Evolutionary conservation across 2,329 filamentous ascomycete species (phyloP).

Genomic region (Xylaria sp.): DNA sequence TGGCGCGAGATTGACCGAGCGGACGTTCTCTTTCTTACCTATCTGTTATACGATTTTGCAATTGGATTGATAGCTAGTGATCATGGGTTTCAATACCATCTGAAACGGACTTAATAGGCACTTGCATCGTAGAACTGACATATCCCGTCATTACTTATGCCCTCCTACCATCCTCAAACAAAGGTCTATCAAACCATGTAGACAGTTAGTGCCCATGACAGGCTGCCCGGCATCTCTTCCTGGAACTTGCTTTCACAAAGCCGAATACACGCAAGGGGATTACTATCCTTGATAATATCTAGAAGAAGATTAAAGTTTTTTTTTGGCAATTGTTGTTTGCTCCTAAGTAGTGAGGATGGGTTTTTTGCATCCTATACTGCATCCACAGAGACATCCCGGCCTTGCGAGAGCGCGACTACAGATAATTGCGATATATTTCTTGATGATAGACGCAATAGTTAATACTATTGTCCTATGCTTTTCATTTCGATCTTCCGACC

Average conservation of each 20-base stretch:
- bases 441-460: background rate
- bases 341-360: background rate
- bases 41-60: too few relatives aligned
- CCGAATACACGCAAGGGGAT: background rate
- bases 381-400: background rate
- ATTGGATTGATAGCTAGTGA: too few relatives aligned
- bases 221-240: background rate
- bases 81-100: too few relatives aligned
- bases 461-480: background rate
- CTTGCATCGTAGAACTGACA: background rate
- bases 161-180: background rate
- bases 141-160: background rate
- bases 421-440: background rate
- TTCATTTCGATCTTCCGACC: background rate
- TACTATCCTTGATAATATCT: background rate
- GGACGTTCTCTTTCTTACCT: too few relatives aligned
- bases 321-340: background rate
- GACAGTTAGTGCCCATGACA: background rate
- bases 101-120: background rate
- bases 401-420: background rate
- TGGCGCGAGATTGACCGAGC: too few relatives aligned
- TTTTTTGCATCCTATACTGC: background rate
- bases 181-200: background rate
- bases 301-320: background rate
- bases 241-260: too few relatives aligned